Conservation (phyloP, 305 asterid genomes). For the Fraxinus floribunda region DNA sequence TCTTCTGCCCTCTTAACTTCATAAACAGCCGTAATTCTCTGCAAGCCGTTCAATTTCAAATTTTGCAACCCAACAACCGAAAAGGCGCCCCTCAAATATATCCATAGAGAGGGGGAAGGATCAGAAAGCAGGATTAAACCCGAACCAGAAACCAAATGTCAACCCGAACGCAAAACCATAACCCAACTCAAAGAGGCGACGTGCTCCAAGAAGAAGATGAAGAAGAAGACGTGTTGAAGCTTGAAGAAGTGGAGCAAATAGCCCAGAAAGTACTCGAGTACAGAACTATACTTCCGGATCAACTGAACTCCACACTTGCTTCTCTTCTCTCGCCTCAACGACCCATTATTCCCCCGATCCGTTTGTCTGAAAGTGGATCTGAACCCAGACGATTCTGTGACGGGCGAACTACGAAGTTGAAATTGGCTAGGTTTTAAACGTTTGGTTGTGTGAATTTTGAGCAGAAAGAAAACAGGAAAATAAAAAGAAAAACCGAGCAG, state of each 20-base stretch:
- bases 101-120: not conserved
- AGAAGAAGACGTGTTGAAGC: not conserved
- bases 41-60: not conserved
- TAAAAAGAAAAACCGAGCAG: no score
- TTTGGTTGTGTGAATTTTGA: no score
- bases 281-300: not conserved
- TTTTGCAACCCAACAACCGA: not conserved
- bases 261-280: not conserved
- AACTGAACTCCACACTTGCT: not conserved
- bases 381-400: not conserved
- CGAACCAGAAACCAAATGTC: not conserved
- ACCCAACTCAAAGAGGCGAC: not conserved
- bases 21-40: not conserved
- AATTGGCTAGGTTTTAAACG: no score
- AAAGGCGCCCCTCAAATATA: not conserved
- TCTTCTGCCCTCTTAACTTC: no score
- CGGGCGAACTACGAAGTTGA: no score
- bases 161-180: not conserved
- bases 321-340: not conserved
- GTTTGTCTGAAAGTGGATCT: not conserved
- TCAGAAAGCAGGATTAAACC: not conserved
- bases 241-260: not conserved
- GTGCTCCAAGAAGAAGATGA: not conserved
- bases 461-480: no score
- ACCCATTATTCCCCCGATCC: slow-evolving; percentile 6